Evolutionary conservation across 2,329 filamentous ascomycete genomes (phyloP), one percentile per base, ranked within the genome.

Genomic region (Colletotrichum acutatum): DNA sequence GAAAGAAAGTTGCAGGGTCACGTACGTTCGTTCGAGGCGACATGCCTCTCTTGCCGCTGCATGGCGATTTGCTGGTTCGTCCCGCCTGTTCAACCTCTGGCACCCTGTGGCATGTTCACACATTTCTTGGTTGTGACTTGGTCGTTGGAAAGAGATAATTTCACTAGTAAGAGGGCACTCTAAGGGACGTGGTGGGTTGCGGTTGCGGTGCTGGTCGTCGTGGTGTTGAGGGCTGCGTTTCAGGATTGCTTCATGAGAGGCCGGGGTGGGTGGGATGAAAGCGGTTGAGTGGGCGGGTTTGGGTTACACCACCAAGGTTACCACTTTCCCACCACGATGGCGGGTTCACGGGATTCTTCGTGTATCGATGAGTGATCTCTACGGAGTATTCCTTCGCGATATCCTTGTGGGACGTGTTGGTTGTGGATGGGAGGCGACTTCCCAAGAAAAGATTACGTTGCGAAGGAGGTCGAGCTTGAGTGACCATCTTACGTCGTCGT

Each of bases 161-260:
- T 34, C 32, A 16, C 14, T 16, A 2, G 32, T 34, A 14, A 42
- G 5, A 42, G 37, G 16, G 4, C 42, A 49, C 42, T 49, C 42
- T 22, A 14, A 12, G 16, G 32, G 19, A n/a, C 28, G 52, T n/a
- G 56, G 6, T 5, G 37, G 5, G 34, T 1, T 37, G 34, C 14
- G 34, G 34, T 37, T 30, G n/a, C n/a, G n/a, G n/a, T n/a, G n/a
- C n/a, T n/a, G n/a, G 34, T 37, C 26, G 52, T 9, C 37, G 28
- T 67, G 59, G 53, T 62, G 60, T 57, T 67, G 74, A 54, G 71
- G 74, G 64, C 73, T 63, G 71, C 37, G 83, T 85, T 85, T 84
- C 83, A 84, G 80, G 77, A 79, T 77, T 84, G 83, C 82, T 82
- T 84, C 83, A 85, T 76, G 76, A 76, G 69, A 66, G 74, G 75